Base-by-base conservation (phyloP, 441 rosid species). In the Bruguiera hainesii region DNA sequence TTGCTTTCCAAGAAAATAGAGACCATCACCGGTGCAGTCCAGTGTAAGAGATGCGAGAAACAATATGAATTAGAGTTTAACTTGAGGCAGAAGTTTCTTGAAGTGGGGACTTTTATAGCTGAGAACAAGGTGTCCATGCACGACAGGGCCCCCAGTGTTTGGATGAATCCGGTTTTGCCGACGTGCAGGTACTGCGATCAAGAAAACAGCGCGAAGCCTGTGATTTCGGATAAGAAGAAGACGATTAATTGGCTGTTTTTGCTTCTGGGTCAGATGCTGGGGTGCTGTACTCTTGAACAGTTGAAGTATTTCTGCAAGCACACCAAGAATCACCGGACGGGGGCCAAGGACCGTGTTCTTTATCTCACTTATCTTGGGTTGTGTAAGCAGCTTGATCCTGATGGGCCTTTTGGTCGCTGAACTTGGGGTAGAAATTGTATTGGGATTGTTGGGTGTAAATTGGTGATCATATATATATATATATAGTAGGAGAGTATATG, bases 181-280 rank as follows among this genome's bases (percentile, higher is more conserved):
- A 51, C 29, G 5, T 93, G 97, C 73, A 52, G 20, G 61, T 64
- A 46, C 26, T 90, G 96, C 64, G 71, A 76, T 9, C 87, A 81
- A 21, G 77, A 80, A 8, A 81, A 69, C 25, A 72, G 78, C 23
- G 79, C 57, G 33, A 83, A 73, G 76, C 94, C 96, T 0, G 73
- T 87, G 70, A 75, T 89, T n/a, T 5, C 81, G 0, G 70, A 49
- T 28, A 82, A 86, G 67, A 89, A 79, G 79, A 83, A 81, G 64
- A 35, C 67, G 33, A 89, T 90, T 13, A 93, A 90, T 58, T 93
- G 97, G 97, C 59, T 93, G 67, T 93, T 93, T 73, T 77, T 93
- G 84, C 75, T 90, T 20, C 78, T 90, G 65, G 94, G 97, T 8
- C 81, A 87, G 76, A 69, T 84, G 84, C 75, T 93, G 25, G 98